These are phyloP conservation scores for Lachnellula hyalina DNA, from an alignment of 2,329 filamentous ascomycete genomes.

Conservation along the genomic window DNA sequence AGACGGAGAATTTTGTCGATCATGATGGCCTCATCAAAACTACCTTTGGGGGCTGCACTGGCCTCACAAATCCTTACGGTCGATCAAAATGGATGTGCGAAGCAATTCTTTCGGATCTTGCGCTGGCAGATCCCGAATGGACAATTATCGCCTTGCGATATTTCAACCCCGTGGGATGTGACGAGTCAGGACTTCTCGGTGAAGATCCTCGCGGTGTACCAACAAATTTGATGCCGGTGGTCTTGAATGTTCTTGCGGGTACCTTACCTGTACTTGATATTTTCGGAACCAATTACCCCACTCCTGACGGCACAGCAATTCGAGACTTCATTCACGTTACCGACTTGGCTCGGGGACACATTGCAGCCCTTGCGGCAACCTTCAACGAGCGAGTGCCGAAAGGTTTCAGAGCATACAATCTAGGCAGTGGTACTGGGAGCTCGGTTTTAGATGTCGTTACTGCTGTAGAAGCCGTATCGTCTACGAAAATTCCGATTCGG, in stretches of 20 bases:
- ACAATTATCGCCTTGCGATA: slow-evolving; percentile 57
- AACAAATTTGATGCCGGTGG: slow-evolving; percentile 59
- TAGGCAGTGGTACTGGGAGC: slow-evolving; percentile 40
- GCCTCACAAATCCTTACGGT: slow-evolving; percentile 59
- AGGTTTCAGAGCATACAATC: slow-evolving; percentile 39
- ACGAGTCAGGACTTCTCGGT: slow-evolving; percentile 55
- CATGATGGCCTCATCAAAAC: slow-evolving; percentile 37
- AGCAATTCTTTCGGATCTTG: slow-evolving; percentile 57
- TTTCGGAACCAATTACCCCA: slow-evolving; percentile 60
- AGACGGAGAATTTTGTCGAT: slow-evolving; percentile 39
- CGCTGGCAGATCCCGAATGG: slow-evolving; percentile 54
- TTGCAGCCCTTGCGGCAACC: slow-evolving; percentile 47
- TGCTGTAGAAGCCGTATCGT: slow-evolving; percentile 34
- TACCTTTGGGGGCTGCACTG: slow-evolving; percentile 43
- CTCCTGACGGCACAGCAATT: slow-evolving; percentile 57
- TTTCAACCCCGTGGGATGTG: slow-evolving; percentile 62
- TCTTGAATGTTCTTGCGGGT: slow-evolving; percentile 55
- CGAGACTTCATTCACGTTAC: slow-evolving; percentile 63
- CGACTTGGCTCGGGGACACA: slow-evolving; percentile 57
- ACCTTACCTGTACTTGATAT: slow-evolving; percentile 47
- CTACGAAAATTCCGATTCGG: slow-evolving; percentile 32
- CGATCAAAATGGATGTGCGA: slow-evolving; percentile 63
- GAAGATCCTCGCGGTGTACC: slow-evolving; percentile 56
- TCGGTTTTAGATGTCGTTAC: slow-evolving; percentile 38
- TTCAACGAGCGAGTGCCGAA: slow-evolving; percentile 31